Evolutionary conservation across 2,329 filamentous ascomycete species (phyloP), one percentile per base, ranked within the genome.

Genomic region (Catunica adiposa): DNA sequence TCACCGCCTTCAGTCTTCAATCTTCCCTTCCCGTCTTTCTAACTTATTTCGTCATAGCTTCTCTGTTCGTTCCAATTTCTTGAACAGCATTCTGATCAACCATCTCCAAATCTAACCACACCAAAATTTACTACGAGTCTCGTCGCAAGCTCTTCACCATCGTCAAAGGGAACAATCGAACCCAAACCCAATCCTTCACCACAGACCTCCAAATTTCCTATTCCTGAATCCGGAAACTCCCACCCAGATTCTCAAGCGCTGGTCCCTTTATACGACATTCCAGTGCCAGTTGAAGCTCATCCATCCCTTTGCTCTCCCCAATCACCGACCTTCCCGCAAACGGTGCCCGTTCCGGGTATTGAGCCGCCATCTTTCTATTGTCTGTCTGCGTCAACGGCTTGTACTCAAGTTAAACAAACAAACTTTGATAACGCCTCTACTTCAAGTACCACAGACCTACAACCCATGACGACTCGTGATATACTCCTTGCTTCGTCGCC

Each of bases 1-100:
- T 22, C n/a, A 44, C 15, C 15, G 40, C 40, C 20, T 20, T 44
- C 7, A 17, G 20, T 3, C 15, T 44, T 80, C 64, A 60, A 63
- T 62, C 60, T 42, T 34, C 26, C 17, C 29, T 51, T 26, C 11
- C 20, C 40, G 20, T 44, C 15, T n/a, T 8, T 44, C 40, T 44
- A 20, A 44, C 40, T 44, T 44, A 17, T 44, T 44, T 44, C 11
- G 15, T 11, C 14, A 22, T 17, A 44, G 40, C 11, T 44, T 17
- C 15, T 44, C 8, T 22, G 40, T 8, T 44, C 20, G 40, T n/a
- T 44, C 20, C 40, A 34, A 34, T 11, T 11, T 34, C 5, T 34
- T 5, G 5, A 44, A 44, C 40, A 44, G n/a, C 40, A 44, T 44
- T 44, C 5, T n/a, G 40, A 44, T 42, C 38, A 42, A 20, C 29